Evolutionary conservation across 352 stramenopile species (phyloP).

Genomic region (Saprolegnia parasitica): DNA sequence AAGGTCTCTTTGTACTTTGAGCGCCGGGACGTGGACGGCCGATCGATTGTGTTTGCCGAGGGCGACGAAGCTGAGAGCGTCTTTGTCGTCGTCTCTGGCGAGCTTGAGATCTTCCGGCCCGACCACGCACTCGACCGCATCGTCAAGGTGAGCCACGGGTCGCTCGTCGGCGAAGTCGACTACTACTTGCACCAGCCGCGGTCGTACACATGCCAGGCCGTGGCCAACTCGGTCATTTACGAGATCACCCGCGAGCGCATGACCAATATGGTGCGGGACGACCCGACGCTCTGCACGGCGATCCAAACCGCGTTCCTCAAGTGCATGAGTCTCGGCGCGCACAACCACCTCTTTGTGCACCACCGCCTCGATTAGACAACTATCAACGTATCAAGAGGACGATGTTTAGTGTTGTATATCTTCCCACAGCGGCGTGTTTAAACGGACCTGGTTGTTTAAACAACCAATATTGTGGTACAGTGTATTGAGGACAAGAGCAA

Average conservation of each 20-base stretch:
- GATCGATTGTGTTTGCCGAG: constrained; percentile 13
- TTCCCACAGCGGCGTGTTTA: no score
- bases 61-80: not conserved
- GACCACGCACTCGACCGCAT: constrained; percentile 3
- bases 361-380: not conserved
- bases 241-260: constrained; percentile 10
- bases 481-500: no score
- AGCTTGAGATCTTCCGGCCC: constrained; percentile 14
- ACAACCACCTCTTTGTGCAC: constrained; percentile 25
- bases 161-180: constrained; percentile 23
- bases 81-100: constrained; percentile 10
- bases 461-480: no score
- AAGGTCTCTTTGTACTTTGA: constrained; percentile 6
- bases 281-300: constrained; percentile 19
- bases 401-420: no score
- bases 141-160: constrained; percentile 23
- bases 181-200: constrained; percentile 25
- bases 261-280: constrained; percentile 5
- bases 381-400: no score
- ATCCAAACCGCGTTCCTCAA: constrained; percentile 26
- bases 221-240: constrained; percentile 6
- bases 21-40: not conserved
- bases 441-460: no score
- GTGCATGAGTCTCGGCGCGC: constrained; percentile 26
- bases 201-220: constrained; percentile 19